Percentiles rank a stretch among this genome's conserved stretches.
Conservation (phyloP, 2,329 filamentous ascomycete species). For the Neopestalotiopsis clavispora region DNA sequence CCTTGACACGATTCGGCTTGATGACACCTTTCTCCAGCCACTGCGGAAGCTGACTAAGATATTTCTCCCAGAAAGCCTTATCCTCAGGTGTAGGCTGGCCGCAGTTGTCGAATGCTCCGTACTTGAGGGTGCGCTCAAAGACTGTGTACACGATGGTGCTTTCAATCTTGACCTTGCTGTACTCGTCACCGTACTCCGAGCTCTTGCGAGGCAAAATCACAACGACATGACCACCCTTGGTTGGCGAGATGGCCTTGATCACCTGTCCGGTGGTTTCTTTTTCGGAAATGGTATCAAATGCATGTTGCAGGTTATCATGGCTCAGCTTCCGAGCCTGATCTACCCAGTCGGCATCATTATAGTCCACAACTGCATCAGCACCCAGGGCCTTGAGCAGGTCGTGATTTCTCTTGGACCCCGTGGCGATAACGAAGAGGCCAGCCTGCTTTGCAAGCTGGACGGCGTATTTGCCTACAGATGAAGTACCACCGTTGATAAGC, state of each 20-base stretch:
- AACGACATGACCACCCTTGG: slow-evolving; percentile 34
- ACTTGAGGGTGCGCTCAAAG: slow-evolving; percentile 31
- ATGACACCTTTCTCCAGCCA: slow-evolving; percentile 32
- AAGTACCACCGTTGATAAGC: slow-evolving; percentile 32
- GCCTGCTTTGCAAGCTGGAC: slow-evolving; percentile 34
- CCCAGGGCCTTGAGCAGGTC: slow-evolving; percentile 29
- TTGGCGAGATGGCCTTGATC: slow-evolving; percentile 32
- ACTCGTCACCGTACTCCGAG: slow-evolving; percentile 23
- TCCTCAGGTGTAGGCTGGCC: slow-evolving; percentile 33
- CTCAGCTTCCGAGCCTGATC: slow-evolving; percentile 67
- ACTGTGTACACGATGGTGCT: slow-evolving; percentile 38
- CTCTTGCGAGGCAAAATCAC: slow-evolving; percentile 29
- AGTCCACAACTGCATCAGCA: slow-evolving; percentile 34
- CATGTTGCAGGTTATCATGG: slow-evolving; percentile 53
- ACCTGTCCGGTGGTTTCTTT: slow-evolving; percentile 28
- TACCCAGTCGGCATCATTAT: slow-evolving; percentile 50
- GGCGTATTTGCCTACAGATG: slow-evolving; percentile 33
- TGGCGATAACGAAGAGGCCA: slow-evolving; percentile 32
- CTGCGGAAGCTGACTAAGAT: slow-evolving; percentile 33
- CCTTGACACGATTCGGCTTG: slow-evolving; percentile 34
- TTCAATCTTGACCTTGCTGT: slow-evolving; percentile 35
- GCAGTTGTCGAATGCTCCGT: slow-evolving; percentile 32
- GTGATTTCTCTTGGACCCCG: slow-evolving; percentile 31
- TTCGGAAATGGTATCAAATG: slow-evolving; percentile 35
- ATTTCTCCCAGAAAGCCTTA: slow-evolving; percentile 38